These are phyloP conservation scores for Aegilops tauschii DNA, from an alignment of 176 grass and related monocot genomes.

Conservation along the genomic window DNA sequence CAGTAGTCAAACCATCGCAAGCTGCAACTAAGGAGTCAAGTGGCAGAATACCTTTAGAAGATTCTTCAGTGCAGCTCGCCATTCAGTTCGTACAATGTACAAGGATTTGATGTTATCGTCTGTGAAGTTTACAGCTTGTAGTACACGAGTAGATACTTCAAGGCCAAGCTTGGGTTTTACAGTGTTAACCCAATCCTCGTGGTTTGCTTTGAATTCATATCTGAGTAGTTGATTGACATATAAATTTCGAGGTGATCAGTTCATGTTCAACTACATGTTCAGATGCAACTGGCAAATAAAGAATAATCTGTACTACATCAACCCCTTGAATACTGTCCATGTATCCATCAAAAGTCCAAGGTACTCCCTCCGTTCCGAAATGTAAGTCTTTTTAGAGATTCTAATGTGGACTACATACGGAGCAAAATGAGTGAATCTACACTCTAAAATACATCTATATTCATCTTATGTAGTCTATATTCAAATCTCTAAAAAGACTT, in stretches of 20 bases:
- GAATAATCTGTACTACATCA: not conserved
- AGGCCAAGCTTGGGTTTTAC: slow-evolving; percentile 83
- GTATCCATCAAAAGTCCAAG: not conserved
- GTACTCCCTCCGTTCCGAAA: not conserved
- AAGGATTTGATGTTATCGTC: slow-evolving; percentile 82
- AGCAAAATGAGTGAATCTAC: no score
- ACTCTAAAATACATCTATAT: no score
- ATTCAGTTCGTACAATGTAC: slow-evolving; percentile 73
- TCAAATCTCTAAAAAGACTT: no score
- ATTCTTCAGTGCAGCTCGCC: slow-evolving; percentile 76
- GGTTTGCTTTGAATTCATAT: slow-evolving; percentile 87
- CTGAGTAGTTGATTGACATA: slow-evolving; percentile 48
- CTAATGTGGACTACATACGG: no score
- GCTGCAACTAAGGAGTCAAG: not conserved
- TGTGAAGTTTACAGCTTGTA: slow-evolving; percentile 75
- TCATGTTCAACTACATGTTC: slow-evolving; percentile 1
- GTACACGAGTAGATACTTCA: slow-evolving; percentile 68
- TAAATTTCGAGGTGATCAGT: slow-evolving; percentile 19
- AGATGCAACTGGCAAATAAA: slow-evolving; percentile 13
- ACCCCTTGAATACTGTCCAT: slow-evolving; percentile 5
- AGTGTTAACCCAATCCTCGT: slow-evolving; percentile 90
- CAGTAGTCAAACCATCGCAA: not conserved
- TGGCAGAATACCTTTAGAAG: slow-evolving; percentile 78
- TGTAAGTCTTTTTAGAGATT: no score
- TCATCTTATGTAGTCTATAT: no score